phyloP scores from a whole-genome alignment of 2,329 filamentous ascomycete species.

The Boeremia exigua region DNA sequence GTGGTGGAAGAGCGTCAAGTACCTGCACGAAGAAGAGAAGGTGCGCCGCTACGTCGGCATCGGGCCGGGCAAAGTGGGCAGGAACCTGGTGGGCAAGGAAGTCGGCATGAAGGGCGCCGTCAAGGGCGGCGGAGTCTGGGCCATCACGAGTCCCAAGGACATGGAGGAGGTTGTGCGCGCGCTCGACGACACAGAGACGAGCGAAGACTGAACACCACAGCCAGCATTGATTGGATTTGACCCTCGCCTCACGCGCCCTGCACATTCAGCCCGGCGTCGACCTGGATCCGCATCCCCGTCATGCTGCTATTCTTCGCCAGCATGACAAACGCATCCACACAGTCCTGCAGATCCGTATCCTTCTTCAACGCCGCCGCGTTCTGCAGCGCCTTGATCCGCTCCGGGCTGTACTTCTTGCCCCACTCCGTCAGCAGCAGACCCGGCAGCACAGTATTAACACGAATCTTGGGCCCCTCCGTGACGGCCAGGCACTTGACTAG shows the following conservation, averaged over 20 bases:
- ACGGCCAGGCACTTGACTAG: constrained; percentile 69
- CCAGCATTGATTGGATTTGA: background rate
- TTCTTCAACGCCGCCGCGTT: constrained; percentile 66
- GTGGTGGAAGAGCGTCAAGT: constrained; percentile 94
- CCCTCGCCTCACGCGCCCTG: constrained; percentile 28
- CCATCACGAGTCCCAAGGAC: constrained; percentile 76
- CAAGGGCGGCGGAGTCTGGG: constrained; percentile 93
- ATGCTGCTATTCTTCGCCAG: constrained; percentile 61
- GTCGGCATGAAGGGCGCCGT: constrained; percentile 85
- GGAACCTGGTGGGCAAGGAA: constrained; percentile 93
- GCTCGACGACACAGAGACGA: constrained; percentile 54
- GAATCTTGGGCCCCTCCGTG: constrained; percentile 67
- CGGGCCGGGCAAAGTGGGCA: constrained; percentile 89
- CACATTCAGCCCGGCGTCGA: constrained; percentile 47
- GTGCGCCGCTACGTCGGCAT: constrained; percentile 89
- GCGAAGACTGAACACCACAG: constrained; percentile 6
- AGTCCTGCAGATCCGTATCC: constrained; percentile 60
- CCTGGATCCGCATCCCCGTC: constrained; percentile 55
- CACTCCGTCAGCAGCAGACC: constrained; percentile 67
- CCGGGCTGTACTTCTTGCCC: constrained; percentile 63
- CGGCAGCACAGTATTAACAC: constrained; percentile 70
- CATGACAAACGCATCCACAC: constrained; percentile 62
- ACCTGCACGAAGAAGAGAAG: constrained; percentile 81
- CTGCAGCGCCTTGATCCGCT: constrained; percentile 61
- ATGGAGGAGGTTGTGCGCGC: constrained; percentile 55